Percentiles rank a stretch among this genome's conserved stretches.
Evolutionary conservation across 306 rosid species (phyloP).

Genomic region (Quercus parvula): DNA sequence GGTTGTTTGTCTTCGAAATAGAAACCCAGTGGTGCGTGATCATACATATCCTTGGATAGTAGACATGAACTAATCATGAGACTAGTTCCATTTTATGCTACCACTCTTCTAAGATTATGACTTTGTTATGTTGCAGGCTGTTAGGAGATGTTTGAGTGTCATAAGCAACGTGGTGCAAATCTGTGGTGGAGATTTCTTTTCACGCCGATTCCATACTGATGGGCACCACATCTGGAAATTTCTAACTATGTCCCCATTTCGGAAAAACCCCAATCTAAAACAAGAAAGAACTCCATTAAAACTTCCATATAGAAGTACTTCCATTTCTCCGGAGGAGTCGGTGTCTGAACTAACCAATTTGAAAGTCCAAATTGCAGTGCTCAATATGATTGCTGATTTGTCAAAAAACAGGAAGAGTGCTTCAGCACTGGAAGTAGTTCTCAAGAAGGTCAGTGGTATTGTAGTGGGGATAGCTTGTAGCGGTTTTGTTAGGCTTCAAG

Average conservation of each 20-base stretch:
- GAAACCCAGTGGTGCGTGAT: constrained; percentile 65
- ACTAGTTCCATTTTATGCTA: constrained; percentile 3
- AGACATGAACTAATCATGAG: not conserved
- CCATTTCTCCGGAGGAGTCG: constrained; percentile 46
- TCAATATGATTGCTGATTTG: constrained; percentile 79
- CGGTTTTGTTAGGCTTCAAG: constrained; percentile 66
- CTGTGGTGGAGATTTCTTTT: constrained; percentile 85
- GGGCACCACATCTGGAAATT: constrained; percentile 1
- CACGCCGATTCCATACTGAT: constrained; percentile 61
- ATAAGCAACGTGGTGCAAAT: constrained; percentile 57
- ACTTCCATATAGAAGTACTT: constrained; percentile 27
- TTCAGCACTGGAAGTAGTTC: constrained; percentile 64
- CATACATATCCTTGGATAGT: constrained; percentile 4
- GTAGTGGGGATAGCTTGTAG: constrained; percentile 87
- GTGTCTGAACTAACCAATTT: constrained; percentile 71
- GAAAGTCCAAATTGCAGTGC: constrained; percentile 81
- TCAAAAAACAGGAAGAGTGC: constrained; percentile 56
- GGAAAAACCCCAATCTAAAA: not conserved
- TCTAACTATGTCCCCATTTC: not conserved
- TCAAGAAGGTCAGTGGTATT: constrained; percentile 72
- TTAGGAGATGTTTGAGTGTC: constrained; percentile 61
- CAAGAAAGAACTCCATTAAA: constrained; percentile 2
- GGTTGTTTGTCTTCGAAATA: constrained; percentile 70
- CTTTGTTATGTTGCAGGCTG: constrained; percentile 44
- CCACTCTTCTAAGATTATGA: not conserved